A percentile compares a stretch with the other conserved stretches of the same genome.
Conservation (phyloP, 202 grass and related monocot genomes). For the Zizania palustris region DNA sequence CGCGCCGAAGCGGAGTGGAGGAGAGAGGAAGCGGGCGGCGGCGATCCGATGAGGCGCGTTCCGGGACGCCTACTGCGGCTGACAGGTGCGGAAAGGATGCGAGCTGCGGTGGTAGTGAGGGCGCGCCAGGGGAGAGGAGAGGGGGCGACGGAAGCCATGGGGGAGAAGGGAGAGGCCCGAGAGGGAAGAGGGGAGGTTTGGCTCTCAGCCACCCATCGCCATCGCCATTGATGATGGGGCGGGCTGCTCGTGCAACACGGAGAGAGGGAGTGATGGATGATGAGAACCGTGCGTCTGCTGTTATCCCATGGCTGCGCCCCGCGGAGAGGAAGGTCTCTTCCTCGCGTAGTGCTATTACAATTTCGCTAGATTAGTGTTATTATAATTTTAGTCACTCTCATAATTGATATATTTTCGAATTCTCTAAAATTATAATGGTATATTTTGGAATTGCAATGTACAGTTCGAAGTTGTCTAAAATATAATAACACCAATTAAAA, state of each 20-base stretch:
- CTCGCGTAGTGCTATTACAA: too few relatives aligned
- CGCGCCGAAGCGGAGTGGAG: conserved; percentile 4
- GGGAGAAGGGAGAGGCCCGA: background rate
- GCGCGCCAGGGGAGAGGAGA: conserved; percentile 24
- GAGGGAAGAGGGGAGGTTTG: background rate
- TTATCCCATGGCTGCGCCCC: conserved; percentile 33
- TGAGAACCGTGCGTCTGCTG: conserved; percentile 14
- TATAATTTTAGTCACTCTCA: too few relatives aligned
- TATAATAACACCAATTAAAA: too few relatives aligned
- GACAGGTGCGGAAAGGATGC: conserved; percentile 16
- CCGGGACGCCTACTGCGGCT: background rate
- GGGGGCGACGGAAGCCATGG: conserved; percentile 47
- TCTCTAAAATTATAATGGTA: too few relatives aligned
- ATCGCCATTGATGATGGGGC: conserved; percentile 39
- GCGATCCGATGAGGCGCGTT: background rate
- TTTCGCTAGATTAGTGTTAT: too few relatives aligned
- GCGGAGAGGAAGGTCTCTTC: background rate
- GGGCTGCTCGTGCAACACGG: background rate
- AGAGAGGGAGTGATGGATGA: background rate
- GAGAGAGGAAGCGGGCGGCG: conserved; percentile 1
- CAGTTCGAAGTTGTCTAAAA: too few relatives aligned
- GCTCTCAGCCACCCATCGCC: conserved; percentile 41
- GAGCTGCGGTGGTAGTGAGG: background rate
- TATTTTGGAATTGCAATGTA: too few relatives aligned
- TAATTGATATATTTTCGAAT: too few relatives aligned